Evolutionary conservation across 2,329 filamentous ascomycete species (phyloP), one percentile per base, ranked within the genome.

Genomic region (Aspergillus neotritici): DNA sequence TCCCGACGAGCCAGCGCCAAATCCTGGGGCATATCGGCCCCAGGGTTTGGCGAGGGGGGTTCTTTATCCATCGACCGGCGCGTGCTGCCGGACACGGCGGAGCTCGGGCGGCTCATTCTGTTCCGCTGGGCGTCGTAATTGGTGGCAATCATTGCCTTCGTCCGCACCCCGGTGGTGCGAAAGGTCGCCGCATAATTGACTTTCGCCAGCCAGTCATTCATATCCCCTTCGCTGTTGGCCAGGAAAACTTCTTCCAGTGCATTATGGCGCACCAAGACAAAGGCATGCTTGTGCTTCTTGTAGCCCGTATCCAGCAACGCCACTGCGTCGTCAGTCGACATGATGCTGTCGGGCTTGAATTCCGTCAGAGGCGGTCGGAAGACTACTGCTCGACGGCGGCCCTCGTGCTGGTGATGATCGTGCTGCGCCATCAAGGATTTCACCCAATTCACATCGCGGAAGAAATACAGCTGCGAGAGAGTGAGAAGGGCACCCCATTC

Each of bases 401-500:
- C 87, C 41, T 84, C 80, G 61, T 85, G 93, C 54, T 88, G 75
- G 57, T 95, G 87, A 10, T 76, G 74, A 35, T 95, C 89, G 61
- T 91, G 84, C 62, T 98, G 93, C 50, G 86, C 79, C 71, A 97
- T 89, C 51, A 98, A 68, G 46, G 79, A 86, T 66, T 95, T 97
- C 29, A 94, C 82, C 91, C 93, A 98, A 14, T 82, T 76, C 4
- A 88, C 85, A 62, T 97, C 96, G 45, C 87, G 84, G 71, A 97
- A 98, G 65, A 98, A 88, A 65, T 96, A 98, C 6, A 98, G 78
- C 60, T 96, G 91, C 5, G 93, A 94, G n/a, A 91, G 88, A 1
- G 93, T 98, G 25, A 98, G 76, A 46, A 98, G 86, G 16, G 89
- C 93, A 40, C 93, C 93, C 93, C 93, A 98, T 75, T 98, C 93